Conservation (phyloP, 2,329 filamentous ascomycete genomes). For the Trichoderma sp. region DNA sequence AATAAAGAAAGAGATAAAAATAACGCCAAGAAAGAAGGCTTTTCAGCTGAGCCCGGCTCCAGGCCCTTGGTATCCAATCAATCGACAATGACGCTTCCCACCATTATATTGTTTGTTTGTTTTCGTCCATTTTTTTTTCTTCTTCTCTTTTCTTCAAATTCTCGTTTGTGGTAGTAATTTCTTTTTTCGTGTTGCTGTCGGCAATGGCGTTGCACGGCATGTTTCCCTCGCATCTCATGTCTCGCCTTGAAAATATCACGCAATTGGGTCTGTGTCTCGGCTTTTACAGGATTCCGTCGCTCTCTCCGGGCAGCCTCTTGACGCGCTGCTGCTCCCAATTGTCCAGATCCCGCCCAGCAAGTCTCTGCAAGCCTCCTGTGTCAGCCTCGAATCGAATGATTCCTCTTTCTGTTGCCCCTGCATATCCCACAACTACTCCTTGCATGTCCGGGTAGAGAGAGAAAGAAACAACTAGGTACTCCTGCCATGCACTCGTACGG, state of each 20-base stretch:
- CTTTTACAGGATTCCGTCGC: slow-evolving; percentile 71
- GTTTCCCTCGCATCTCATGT: neutral
- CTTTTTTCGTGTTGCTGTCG: neutral
- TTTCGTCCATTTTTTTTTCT: neutral
- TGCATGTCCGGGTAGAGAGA: neutral
- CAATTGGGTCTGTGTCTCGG: neutral
- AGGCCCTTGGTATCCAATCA: slow-evolving; percentile 15
- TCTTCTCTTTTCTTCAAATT: neutral
- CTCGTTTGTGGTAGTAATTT: neutral
- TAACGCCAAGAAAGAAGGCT: slow-evolving; percentile 9
- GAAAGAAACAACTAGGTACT: too few species aligned
- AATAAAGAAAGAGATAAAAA: neutral
- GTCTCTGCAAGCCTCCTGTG: slow-evolving; percentile 27
- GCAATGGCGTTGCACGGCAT: slow-evolving; percentile 1
- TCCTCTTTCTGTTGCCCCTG: neutral
- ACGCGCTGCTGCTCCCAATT: slow-evolving; percentile 97
- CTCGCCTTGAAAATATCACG: neutral
- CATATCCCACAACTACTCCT: neutral
- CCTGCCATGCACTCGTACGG: too few species aligned
- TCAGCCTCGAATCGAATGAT: neutral
- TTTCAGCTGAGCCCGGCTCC: slow-evolving; percentile 4
- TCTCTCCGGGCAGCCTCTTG: slow-evolving; percentile 83
- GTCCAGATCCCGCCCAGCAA: slow-evolving; percentile 82
- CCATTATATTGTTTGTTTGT: neutral
- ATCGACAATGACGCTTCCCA: neutral